Evolutionary conservation across 2,329 filamentous ascomycete genomes (phyloP).

Genomic region (Apiospora marii): DNA sequence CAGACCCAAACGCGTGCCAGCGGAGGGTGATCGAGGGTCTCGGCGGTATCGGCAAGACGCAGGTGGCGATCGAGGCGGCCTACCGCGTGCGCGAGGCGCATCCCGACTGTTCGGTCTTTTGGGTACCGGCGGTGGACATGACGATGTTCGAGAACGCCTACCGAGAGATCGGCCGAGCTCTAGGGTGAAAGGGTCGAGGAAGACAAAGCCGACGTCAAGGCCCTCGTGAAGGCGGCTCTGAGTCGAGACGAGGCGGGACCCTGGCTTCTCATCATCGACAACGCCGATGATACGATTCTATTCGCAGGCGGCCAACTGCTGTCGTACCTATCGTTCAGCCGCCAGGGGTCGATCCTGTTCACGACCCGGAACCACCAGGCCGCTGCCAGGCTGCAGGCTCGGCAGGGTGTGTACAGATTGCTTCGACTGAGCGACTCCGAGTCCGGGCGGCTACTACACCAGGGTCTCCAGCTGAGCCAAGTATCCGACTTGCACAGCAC

Average conservation of each 20-base stretch:
- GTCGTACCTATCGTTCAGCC: background rate
- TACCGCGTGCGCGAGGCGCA: constrained; percentile 9
- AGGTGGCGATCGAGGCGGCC: background rate
- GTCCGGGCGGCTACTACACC: background rate
- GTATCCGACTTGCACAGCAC: background rate
- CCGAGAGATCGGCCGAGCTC: background rate
- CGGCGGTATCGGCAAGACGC: background rate
- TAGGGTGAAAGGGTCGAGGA: background rate
- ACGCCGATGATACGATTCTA: background rate
- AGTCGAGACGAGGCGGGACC: too few species aligned
- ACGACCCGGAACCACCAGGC: constrained; percentile 4
- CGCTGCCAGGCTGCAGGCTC: background rate
- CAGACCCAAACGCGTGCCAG: background rate
- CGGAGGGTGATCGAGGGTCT: constrained; percentile 10
- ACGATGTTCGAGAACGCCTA: background rate
- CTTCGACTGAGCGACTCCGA: background rate
- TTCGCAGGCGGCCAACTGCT: background rate
- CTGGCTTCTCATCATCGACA: too few species aligned
- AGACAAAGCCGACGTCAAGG: background rate
- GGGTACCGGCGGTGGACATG: background rate
- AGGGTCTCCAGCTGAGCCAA: background rate
- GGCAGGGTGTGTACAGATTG: background rate
- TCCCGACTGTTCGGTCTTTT: constrained; percentile 19
- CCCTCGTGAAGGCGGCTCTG: constrained; percentile 34
- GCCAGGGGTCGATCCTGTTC: background rate